Percentiles rank a stretch among this genome's conserved stretches.
Conservation (phyloP, 352 stramenopile genomes). For the Globisporangium sylvaticum region DNA sequence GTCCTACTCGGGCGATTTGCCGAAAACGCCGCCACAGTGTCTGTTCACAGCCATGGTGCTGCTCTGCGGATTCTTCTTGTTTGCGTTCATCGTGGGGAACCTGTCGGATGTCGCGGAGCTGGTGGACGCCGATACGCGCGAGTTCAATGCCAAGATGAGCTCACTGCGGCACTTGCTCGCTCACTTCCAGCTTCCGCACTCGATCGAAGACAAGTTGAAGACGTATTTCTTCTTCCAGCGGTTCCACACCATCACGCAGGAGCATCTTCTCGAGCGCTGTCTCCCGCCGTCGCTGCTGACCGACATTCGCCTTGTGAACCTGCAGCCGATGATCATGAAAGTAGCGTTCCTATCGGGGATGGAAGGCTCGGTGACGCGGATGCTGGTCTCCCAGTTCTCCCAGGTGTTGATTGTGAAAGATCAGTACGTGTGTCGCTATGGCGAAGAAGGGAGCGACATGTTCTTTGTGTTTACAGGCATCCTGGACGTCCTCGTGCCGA, state of each 20-base stretch:
- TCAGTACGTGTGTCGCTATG: conserved; percentile 41
- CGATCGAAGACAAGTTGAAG: conserved; percentile 55
- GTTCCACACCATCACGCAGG: conserved; percentile 58
- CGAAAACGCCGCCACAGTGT: conserved; percentile 34
- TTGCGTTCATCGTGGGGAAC: conserved; percentile 59
- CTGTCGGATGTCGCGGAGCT: conserved; percentile 55
- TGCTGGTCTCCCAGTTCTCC: conserved; percentile 51
- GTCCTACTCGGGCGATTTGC: conserved; percentile 35
- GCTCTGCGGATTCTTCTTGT: conserved; percentile 35
- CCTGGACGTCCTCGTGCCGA: conserved; percentile 41
- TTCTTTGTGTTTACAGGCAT: conserved; percentile 60
- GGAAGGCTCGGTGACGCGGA: conserved; percentile 45
- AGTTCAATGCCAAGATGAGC: conserved; percentile 56
- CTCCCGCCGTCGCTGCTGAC: conserved; percentile 49
- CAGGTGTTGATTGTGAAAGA: conserved; percentile 45
- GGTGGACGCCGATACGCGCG: conserved; percentile 40
- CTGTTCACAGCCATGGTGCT: conserved; percentile 48
- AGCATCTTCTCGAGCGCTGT: conserved; percentile 43
- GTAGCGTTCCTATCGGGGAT: conserved; percentile 49
- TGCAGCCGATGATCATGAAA: conserved; percentile 57
- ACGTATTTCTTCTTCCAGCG: conserved; percentile 66
- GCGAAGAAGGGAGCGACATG: conserved; percentile 52
- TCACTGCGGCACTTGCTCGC: conserved; percentile 46
- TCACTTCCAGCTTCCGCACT: conserved; percentile 43
- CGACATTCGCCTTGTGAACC: conserved; percentile 49